Evolutionary conservation across 2,329 filamentous ascomycete genomes (phyloP).

Genomic region (Xylariaceae sp.): DNA sequence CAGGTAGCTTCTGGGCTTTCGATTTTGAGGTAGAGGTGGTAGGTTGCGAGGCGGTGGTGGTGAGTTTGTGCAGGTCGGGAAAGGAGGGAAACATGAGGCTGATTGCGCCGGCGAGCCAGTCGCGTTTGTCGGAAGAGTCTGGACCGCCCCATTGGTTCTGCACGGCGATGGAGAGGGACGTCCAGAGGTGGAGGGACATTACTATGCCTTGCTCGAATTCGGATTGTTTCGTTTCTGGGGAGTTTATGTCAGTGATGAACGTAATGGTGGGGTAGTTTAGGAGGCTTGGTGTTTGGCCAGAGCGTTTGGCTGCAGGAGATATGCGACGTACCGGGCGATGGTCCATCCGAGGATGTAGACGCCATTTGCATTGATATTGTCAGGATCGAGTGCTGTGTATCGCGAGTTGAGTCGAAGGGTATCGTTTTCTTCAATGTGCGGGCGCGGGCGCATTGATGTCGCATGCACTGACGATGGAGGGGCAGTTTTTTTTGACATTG

Average conservation of each 20-base stretch:
- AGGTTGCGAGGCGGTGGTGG: slow-evolving; percentile 14
- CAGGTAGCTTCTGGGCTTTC: slow-evolving; percentile 24
- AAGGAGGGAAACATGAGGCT: slow-evolving; percentile 78
- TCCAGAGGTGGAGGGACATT: slow-evolving; percentile 83
- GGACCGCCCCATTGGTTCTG: slow-evolving; percentile 86
- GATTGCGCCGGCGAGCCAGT: slow-evolving; percentile 91
- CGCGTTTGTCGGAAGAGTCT: slow-evolving; percentile 80
- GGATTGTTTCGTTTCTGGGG: slow-evolving; percentile 52
- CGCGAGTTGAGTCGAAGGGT: too few relatives aligned
- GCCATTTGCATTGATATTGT: slow-evolving; percentile 2
- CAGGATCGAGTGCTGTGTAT: background rate
- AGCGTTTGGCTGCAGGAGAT: background rate
- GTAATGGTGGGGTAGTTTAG: slow-evolving; percentile 6
- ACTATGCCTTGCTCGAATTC: slow-evolving; percentile 86
- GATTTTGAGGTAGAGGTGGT: slow-evolving; percentile 2
- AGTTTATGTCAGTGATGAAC: background rate
- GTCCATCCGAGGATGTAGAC: slow-evolving; percentile 15
- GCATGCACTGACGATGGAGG: slow-evolving; percentile 10
- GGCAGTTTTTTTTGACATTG: slow-evolving; percentile 13
- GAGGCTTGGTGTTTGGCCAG: background rate
- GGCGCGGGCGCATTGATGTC: background rate
- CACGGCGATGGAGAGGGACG: slow-evolving; percentile 81
- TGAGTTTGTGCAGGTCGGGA: slow-evolving; percentile 36
- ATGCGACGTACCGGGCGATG: slow-evolving; percentile 26
- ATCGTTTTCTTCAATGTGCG: too few relatives aligned